Percentiles rank a stretch among this genome's conserved stretches.
Evolutionary conservation across 1,284 basidiomycete species (phyloP).

Genomic region (Meripilus lineatus): DNA sequence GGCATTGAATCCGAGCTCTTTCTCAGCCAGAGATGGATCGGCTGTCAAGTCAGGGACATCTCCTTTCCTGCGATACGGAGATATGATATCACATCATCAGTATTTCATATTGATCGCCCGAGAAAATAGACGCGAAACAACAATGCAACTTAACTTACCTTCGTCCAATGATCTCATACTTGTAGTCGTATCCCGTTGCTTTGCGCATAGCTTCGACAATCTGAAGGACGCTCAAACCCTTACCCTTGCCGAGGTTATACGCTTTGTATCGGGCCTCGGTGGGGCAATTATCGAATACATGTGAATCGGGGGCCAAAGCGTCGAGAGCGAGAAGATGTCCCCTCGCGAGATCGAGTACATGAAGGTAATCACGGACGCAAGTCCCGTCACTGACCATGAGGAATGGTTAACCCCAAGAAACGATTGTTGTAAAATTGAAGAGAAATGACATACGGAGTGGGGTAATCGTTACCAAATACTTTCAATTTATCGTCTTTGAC

Average conservation of each 20-base stretch:
- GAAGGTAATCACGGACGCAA: slow-evolving; percentile 96
- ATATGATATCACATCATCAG: slow-evolving; percentile 2
- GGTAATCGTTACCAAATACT: slow-evolving; percentile 98
- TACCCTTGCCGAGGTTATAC: slow-evolving; percentile 95
- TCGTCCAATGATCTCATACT: slow-evolving; percentile 86
- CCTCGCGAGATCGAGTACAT: slow-evolving; percentile 91
- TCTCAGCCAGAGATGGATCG: slow-evolving; percentile 87
- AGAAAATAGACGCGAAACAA: no score
- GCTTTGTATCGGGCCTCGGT: slow-evolving; percentile 70
- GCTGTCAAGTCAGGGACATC: slow-evolving; percentile 98
- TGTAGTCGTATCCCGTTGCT: slow-evolving; percentile 85
- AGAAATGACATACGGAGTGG: slow-evolving; percentile 68
- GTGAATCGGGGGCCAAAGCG: slow-evolving; percentile 67
- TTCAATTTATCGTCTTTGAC: slow-evolving; percentile 79
- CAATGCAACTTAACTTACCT: slow-evolving; percentile 49
- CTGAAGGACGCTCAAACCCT: slow-evolving; percentile 89
- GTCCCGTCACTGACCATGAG: slow-evolving; percentile 74
- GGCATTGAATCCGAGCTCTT: slow-evolving; percentile 94
- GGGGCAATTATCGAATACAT: slow-evolving; percentile 47
- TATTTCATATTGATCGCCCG: background rate
- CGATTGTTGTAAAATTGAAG: slow-evolving; percentile 8
- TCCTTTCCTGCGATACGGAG: slow-evolving; percentile 60
- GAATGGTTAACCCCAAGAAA: background rate
- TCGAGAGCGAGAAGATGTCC: slow-evolving; percentile 94
- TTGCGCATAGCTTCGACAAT: slow-evolving; percentile 96